phyloP scores from a whole-genome alignment of 73 alveolate genomes.

The Blepharisma stoltei region DNA sequence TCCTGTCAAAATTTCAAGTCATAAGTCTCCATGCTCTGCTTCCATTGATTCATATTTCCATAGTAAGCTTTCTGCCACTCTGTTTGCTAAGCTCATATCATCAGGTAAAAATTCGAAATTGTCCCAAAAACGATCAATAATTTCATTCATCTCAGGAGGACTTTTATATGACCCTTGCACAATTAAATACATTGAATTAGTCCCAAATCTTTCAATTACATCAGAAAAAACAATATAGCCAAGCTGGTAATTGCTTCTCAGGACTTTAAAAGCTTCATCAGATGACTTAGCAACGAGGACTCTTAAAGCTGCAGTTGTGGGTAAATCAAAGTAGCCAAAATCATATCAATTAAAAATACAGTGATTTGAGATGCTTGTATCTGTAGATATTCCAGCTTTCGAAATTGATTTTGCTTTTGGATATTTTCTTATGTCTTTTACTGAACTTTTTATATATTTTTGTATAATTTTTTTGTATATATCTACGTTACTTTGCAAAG shows the following conservation, averaged over 20 bases:
- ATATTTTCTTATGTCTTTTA: no score
- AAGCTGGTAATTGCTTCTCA: conserved; percentile 11
- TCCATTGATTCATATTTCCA: no score
- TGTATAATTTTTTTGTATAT: no score
- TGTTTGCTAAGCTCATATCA: background rate
- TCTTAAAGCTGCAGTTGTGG: background rate
- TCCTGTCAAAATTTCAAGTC: no score
- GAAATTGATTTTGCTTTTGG: conserved; percentile 5
- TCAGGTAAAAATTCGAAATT: background rate
- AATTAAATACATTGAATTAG: background rate
- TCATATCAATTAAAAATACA: conserved; percentile 7
- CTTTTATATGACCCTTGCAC: conserved; percentile 11
- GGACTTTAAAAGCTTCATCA: background rate
- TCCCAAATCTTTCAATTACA: background rate
- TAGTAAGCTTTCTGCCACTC: no score
- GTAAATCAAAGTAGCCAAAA: conserved; percentile 2
- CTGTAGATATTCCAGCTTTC: background rate
- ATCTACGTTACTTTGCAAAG: no score
- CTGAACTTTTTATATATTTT: no score
- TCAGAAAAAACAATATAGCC: conserved; percentile 11
- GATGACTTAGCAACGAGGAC: background rate
- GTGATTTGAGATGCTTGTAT: background rate
- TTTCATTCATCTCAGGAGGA: background rate
- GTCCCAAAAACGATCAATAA: background rate
- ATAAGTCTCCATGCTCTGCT: no score